Percentiles rank a stretch among this genome's conserved stretches.
Conservation (phyloP, 768 basidiomycete species). For the Mycena venus region DNA sequence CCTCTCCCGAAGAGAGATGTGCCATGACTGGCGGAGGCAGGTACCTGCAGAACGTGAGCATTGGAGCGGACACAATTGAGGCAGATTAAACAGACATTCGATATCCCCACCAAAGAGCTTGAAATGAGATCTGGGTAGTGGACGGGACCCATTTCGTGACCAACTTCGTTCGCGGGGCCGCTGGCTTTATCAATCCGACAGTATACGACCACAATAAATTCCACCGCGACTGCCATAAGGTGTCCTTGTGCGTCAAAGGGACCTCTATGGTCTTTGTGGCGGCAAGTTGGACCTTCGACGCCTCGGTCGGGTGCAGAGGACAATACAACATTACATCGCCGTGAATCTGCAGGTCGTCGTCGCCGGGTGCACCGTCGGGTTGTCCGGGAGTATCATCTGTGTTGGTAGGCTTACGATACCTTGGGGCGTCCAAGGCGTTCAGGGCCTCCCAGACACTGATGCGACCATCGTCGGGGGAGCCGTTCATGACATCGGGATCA, state of each 20-base stretch:
- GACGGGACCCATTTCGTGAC: slow-evolving; percentile 65
- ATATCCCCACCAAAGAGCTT: slow-evolving; percentile 74
- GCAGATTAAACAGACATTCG: slow-evolving; percentile 55
- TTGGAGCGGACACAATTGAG: not conserved
- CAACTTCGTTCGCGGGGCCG: slow-evolving; percentile 25
- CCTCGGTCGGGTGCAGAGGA: slow-evolving; percentile 61
- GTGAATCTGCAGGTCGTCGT: slow-evolving; percentile 49
- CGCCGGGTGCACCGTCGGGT: slow-evolving; percentile 15
- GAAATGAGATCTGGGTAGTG: slow-evolving; percentile 64
- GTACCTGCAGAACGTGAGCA: slow-evolving; percentile 51
- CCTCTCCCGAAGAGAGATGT: slow-evolving; percentile 60
- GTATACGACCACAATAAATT: slow-evolving; percentile 27
- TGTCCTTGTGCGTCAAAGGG: slow-evolving; percentile 25
- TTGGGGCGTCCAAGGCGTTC: slow-evolving; percentile 46
- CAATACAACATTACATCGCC: slow-evolving; percentile 68
- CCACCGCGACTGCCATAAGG: slow-evolving; percentile 33
- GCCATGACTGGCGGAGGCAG: slow-evolving; percentile 69
- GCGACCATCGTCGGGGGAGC: slow-evolving; percentile 52
- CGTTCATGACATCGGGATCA: slow-evolving; percentile 68
- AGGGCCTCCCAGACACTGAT: slow-evolving; percentile 64
- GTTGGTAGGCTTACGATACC: slow-evolving; percentile 22
- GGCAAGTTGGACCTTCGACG: slow-evolving; percentile 66
- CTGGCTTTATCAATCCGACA: slow-evolving; percentile 17
- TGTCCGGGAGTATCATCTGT: slow-evolving; percentile 12
- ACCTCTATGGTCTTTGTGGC: slow-evolving; percentile 57